Evolutionary conservation across 345 rosid species (phyloP).

Genomic region (Brassica carinata): DNA sequence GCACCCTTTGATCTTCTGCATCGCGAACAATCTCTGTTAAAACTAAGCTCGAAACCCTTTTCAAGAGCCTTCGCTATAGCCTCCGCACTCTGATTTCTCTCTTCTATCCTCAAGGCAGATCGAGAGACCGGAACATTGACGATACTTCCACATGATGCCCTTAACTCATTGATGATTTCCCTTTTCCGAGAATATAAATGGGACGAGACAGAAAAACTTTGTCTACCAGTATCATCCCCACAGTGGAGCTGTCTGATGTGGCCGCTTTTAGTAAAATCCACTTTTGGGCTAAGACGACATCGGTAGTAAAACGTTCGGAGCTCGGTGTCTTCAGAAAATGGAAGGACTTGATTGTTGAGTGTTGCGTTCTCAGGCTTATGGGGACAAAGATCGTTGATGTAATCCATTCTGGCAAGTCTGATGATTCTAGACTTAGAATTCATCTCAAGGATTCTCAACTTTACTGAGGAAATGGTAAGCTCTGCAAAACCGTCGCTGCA

Average conservation of each 20-base stretch:
- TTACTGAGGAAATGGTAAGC: conserved; percentile 17
- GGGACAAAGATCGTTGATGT: background rate
- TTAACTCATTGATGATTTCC: background rate
- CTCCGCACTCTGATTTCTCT: background rate
- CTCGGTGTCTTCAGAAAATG: background rate
- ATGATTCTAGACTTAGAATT: background rate
- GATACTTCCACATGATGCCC: conserved; percentile 1
- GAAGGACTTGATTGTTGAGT: conserved; percentile 15
- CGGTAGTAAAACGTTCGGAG: conserved; percentile 32
- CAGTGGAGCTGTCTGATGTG: background rate
- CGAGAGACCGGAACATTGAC: conserved; percentile 26
- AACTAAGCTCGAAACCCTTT: conserved; percentile 33
- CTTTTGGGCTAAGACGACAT: background rate
- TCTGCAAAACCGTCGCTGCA: conserved; percentile 29
- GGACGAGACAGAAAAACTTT: background rate
- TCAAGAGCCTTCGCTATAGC: conserved; percentile 24
- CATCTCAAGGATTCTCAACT: conserved; percentile 39
- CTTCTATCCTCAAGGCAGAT: background rate
- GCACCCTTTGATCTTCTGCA: conserved; percentile 21
- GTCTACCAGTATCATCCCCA: background rate
- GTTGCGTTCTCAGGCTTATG: background rate
- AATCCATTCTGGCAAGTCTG: background rate
- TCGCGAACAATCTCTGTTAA: conserved; percentile 6
- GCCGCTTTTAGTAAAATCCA: rapidly evolving
- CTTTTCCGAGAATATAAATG: too few relatives aligned